Evolutionary conservation across 179 eudicot genomes (phyloP), one percentile per base, ranked within the genome.

Genomic region (Corrigiola litoralis): DNA sequence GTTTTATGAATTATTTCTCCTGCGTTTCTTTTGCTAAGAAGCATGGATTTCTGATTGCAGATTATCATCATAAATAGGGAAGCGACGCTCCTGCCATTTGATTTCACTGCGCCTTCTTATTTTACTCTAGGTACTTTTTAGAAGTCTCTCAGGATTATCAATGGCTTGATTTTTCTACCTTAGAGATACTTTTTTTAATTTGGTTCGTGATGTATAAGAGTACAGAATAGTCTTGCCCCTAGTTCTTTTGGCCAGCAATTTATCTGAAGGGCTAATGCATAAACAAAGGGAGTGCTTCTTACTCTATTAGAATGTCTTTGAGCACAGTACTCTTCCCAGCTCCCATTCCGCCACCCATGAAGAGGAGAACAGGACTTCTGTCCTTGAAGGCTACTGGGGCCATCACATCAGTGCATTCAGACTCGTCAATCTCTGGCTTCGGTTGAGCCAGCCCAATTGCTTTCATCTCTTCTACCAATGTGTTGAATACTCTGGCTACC

Each of bases 291-390:
- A 25, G 65, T 47, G 52, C 4, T 28, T 38, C 90, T 77, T 86
- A 95, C 99, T 95, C 99, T 77, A 91, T 81, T 58, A 95, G 80
- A 69, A 95, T 95, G 76, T 95, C 99, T 69, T 95, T 95, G 23
- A 95, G 99, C 58, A 87, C 99, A 6, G 99, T 95, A 68, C 99
- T 95, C 80, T 95, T 94, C 42, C 99, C 99, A 68, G 99, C 99
- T 70, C 97, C 97, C 97, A 95, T 95, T n/a, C 99, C 99, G 42
- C 99, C 99, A 32, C 97, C 99, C 99, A 91, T 95, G 82, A 91
- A 76, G 65, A 95, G 96, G 57, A 95, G 96, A 41, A 91, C 92
- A 0, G 99, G 99, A 56, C 97, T 95, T 77, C 96, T 73, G 52
- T 95, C 99, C 69, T 86, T 84, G 71, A 86, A 89, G 44, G 87